Evolutionary conservation across 768 basidiomycete genomes (phyloP).

Genomic region (Terana coerulea): DNA sequence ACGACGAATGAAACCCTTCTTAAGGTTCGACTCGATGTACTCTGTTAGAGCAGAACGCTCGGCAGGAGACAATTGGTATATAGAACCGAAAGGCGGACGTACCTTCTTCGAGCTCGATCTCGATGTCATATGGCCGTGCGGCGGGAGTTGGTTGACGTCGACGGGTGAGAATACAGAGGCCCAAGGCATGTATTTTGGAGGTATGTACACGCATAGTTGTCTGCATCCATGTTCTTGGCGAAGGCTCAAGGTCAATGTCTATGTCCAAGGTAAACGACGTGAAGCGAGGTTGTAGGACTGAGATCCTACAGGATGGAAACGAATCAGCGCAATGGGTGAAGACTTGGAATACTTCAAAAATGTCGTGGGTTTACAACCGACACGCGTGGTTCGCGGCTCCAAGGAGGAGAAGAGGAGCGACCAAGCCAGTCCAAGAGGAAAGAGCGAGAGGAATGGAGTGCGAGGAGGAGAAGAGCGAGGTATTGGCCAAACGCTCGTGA

Average conservation of each 20-base stretch:
- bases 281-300: background rate
- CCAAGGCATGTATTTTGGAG: slow-evolving; percentile 24
- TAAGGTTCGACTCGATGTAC: slow-evolving; percentile 35
- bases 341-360: background rate
- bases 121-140: slow-evolving; percentile 32
- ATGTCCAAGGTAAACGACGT: background rate
- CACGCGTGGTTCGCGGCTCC: background rate
- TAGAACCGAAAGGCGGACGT: slow-evolving; percentile 21
- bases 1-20: slow-evolving; percentile 26
- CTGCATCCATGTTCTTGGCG: background rate
- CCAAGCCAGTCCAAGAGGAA: background rate
- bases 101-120: slow-evolving; percentile 31
- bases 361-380: background rate
- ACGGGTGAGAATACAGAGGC: slow-evolving; percentile 25
- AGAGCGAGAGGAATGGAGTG: background rate
- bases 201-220: background rate
- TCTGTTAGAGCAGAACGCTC: slow-evolving; percentile 32
- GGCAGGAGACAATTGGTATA: slow-evolving; percentile 30
- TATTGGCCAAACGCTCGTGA: background rate
- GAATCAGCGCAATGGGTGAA: background rate
- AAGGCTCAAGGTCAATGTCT: slow-evolving; percentile 17
- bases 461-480: background rate
- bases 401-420: background rate
- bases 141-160: slow-evolving; percentile 29
- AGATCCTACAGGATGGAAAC: background rate